Base-by-base conservation (phyloP, 352 stramenopile genomes). In the Globisporangium spiculum region DNA sequence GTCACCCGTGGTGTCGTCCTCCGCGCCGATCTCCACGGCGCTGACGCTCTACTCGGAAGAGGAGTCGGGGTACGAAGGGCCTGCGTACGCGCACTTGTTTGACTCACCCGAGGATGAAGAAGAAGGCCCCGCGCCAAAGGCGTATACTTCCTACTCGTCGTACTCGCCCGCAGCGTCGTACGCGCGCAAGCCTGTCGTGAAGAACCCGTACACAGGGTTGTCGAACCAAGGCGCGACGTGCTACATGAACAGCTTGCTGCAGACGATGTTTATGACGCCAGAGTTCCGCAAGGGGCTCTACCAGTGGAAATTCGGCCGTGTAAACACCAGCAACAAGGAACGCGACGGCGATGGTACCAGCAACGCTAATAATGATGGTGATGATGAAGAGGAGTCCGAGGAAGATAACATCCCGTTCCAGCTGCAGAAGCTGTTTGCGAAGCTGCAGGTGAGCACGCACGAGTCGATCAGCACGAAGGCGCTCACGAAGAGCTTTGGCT, bases 191-290 rank as follows among this genome's bases (percentile, higher is more conserved):
- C 16, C 26, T 0, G 14, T 44, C 3, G 32, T 63, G n/a, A 66
- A 63, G 54, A 92, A 87, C 58, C 66, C 65, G 36, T 95, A 88
- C 72, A 92, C 84, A 46, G 91, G 91, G 0, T 75, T 97, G 2
- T 93, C 81, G 22, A 97, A 97, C 70, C 91, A 97, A 64, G 92
- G 90, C 24, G 91, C 90, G 16, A 98, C 91, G n/a, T 98, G 92
- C 75, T 98, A 98, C 78, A 97, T 98, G 89, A 98, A 98, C 75
- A 96, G 84, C 55, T 70, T 98, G 53, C 78, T 98, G 50, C 92
- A 98, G 79, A 96, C 86, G 67, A 90, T 98, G 77, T 98, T 89
- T 69, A 94, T 97, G 84, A 94, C 94, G 36, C 85, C 83, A 1
- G 89, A 95, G 66, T 90, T 98, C 68, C 86, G 92, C 8, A 80